Evolutionary conservation across 805 yeast genomes (phyloP).

Genomic region (Blastobotrys americana): DNA sequence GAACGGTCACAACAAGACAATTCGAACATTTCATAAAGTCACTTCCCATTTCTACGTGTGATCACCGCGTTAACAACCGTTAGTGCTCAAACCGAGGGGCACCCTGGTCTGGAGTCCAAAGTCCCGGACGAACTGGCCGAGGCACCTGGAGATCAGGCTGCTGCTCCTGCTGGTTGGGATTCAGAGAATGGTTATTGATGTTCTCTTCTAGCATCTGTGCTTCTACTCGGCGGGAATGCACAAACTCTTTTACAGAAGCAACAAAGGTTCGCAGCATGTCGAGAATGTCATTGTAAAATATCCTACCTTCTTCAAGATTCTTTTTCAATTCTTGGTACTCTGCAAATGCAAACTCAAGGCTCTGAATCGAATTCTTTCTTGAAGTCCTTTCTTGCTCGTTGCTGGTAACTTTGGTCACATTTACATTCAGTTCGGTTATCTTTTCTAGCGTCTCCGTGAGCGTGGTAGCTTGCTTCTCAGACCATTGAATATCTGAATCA

Average conservation of each 20-base stretch:
- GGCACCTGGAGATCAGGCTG: neutral
- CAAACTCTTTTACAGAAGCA: constrained; percentile 45
- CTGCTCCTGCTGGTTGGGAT: neutral
- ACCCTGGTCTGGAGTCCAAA: constrained; percentile 2
- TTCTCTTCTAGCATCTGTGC: constrained; percentile 43
- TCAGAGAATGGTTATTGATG: constrained; percentile 1
- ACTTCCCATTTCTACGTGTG: neutral
- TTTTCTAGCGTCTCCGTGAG: constrained; percentile 37
- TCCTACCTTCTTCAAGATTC: constrained; percentile 60
- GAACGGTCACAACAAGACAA: neutral
- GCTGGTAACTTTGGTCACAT: constrained; percentile 34
- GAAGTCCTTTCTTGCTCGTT: constrained; percentile 28
- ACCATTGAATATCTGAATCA: constrained; percentile 41
- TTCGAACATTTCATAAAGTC: neutral
- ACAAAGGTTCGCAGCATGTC: constrained; percentile 40
- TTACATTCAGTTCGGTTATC: constrained; percentile 28
- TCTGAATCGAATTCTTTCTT: constrained; percentile 46
- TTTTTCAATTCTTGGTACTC: constrained; percentile 49
- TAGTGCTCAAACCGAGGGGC: neutral
- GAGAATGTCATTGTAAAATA: constrained; percentile 61
- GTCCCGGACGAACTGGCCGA: constrained; percentile 1
- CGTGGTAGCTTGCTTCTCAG: constrained; percentile 35
- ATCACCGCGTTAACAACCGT: neutral
- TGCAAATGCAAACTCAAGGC: constrained; percentile 43
- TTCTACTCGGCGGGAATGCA: constrained; percentile 44